Evolutionary conservation across 148 eudicot genomes (phyloP).

Genomic region (Pharnaceum exiguum): DNA sequence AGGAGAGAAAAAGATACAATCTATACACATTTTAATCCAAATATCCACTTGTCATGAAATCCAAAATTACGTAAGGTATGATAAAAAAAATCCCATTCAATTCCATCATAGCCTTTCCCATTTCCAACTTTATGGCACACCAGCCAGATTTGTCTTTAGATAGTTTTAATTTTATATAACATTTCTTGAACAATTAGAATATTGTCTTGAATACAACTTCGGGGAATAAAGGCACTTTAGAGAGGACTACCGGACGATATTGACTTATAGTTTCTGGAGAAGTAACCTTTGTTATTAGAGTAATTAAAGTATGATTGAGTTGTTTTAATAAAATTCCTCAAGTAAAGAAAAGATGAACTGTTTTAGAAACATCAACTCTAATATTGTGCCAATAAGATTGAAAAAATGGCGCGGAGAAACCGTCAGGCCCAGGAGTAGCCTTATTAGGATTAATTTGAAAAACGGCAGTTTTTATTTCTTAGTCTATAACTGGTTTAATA

Average conservation of each 20-base stretch:
- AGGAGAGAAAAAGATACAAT: no score
- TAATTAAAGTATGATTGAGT: background rate
- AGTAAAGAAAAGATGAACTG: background rate
- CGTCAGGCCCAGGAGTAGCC: background rate
- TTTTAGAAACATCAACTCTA: background rate
- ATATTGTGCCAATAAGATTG: background rate
- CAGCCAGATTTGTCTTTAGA: no score
- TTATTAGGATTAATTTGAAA: background rate
- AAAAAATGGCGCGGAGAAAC: background rate
- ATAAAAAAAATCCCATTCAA: no score
- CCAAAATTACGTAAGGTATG: no score
- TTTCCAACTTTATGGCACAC: no score
- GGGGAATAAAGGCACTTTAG: background rate
- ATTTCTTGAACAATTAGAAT: background rate
- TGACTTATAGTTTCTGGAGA: background rate
- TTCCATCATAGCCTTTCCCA: no score
- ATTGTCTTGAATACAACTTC: background rate
- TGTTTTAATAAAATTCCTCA: background rate
- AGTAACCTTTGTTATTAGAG: background rate
- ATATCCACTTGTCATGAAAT: no score
- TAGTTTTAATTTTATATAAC: no score
- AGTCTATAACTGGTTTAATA: background rate
- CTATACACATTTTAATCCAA: no score
- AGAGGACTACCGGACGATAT: background rate
- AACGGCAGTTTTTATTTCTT: background rate